Percentiles rank a stretch among this genome's conserved stretches.
phyloP scores from a whole-genome alignment of 208 protist species.

The Crithidia mellificae region DNA sequence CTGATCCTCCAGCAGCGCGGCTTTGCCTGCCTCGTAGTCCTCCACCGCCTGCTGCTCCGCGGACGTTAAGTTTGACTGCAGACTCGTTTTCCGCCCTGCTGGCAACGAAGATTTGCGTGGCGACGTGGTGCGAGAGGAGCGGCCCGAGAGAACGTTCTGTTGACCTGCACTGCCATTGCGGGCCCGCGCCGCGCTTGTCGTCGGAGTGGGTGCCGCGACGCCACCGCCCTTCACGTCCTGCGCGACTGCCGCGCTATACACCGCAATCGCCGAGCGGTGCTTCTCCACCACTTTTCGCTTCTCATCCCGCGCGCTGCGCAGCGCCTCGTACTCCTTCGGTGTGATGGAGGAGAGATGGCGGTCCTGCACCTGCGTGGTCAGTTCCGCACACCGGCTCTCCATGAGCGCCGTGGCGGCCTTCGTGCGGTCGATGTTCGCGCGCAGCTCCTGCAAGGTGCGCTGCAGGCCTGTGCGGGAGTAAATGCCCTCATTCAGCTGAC shows the following conservation, averaged over 20 bases:
- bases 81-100: not conserved
- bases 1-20: constrained; percentile 9
- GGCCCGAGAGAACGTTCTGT: not conserved
- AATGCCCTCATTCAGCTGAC: constrained; percentile 68
- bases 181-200: not conserved
- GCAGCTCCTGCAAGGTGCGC: constrained; percentile 41
- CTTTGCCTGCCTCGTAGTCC: constrained; percentile 22
- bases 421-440: constrained; percentile 35
- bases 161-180: not conserved
- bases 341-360: constrained; percentile 38
- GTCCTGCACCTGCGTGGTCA: constrained; percentile 42
- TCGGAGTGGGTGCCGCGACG: not conserved
- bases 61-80: not conserved
- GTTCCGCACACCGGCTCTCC: constrained; percentile 36
- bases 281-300: constrained; percentile 36
- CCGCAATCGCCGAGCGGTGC: constrained; percentile 39
- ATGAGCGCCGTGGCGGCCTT: constrained; percentile 34
- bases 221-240: not conserved
- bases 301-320: constrained; percentile 31
- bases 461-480: constrained; percentile 61
- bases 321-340: constrained; percentile 54
- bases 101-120: not conserved
- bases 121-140: constrained; percentile 15
- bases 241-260: constrained; percentile 49
- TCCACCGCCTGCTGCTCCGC: constrained; percentile 9